Evolutionary conservation across 257 asterid species (phyloP), one percentile per base, ranked within the genome.

Genomic region (Schizonepeta tenuifolia): DNA sequence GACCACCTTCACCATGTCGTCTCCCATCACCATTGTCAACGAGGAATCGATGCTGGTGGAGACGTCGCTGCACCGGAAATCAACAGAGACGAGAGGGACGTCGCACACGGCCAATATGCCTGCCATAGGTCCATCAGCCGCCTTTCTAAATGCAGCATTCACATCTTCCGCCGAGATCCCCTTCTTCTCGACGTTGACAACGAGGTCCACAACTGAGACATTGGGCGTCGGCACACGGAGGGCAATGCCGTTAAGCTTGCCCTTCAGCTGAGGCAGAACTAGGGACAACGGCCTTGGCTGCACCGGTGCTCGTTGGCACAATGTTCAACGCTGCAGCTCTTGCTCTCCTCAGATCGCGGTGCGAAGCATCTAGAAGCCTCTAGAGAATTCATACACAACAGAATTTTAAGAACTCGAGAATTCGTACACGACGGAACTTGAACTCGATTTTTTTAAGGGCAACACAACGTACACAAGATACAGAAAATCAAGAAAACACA

Each of bases 11-110:
- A 93, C 93, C 97, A 93, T 93, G 74, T 93, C 97, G 65, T 87
- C 97, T 74, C 97, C 97, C 97, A 93, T 93, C 0, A 93, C 97
- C 98, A 93, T 93, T 2, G 98, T 93, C 87, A 93, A 75, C 4
- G 97, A 89, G 9, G 98, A 85, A 54, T 93, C 98, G 10, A 90
- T 89, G 70, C 91, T 86, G 69, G 94, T 73, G 0, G 98, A 90
- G 36, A 90, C 96, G 54, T 93, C 96, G 2, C 87, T 60, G 84
- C 96, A 86, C 36, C 94, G 70, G 86, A 93, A 91, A 71, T 91
- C 98, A 17, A 89, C 93, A 0, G 97, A 92, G n/a, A 93, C 97
- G 58, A 80, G 79, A n/a, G 79, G 84, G 0, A 2, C 71, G 78
- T 93, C 96, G 9, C 98, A 93, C 7, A 91, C 97, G 1, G 69